These are phyloP conservation scores for Coriolopsis trogii DNA, from an alignment of 1,284 basidiomycete species.

Conservation along the genomic window DNA sequence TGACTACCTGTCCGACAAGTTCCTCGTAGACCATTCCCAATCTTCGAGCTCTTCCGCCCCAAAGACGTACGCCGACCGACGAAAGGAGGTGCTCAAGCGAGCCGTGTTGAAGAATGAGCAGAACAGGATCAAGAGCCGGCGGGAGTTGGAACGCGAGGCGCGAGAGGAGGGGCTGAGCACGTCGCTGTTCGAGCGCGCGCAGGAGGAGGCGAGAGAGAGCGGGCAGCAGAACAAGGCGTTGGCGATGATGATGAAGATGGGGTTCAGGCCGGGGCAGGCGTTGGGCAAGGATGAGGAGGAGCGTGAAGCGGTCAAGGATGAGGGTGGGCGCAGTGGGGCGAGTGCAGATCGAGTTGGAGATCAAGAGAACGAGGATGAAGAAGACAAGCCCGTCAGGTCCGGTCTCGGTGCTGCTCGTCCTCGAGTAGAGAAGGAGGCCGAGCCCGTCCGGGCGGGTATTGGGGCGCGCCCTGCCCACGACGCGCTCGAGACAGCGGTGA, in stretches of 20 bases:
- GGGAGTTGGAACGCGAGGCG: constrained; percentile 73
- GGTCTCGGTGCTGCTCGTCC: too few relatives aligned
- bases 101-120: constrained; percentile 65
- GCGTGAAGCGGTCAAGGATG: background rate
- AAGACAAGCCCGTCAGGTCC: background rate
- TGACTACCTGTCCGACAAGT: constrained; percentile 86
- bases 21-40: constrained; percentile 51
- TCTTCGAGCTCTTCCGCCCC: constrained; percentile 37
- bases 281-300: constrained; percentile 50
- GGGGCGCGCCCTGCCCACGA: constrained; percentile 12
- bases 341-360: constrained; percentile 72
- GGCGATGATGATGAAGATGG: constrained; percentile 89
- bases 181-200: constrained; percentile 76
- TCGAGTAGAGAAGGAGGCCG: constrained; percentile 14
- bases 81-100: constrained; percentile 62
- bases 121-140: constrained; percentile 62
- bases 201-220: constrained; percentile 56
- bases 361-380: constrained; percentile 27
- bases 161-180: constrained; percentile 75
- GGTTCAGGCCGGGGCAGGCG: constrained; percentile 79
- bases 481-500: constrained; percentile 7
- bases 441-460: constrained; percentile 18
- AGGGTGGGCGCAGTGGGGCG: constrained; percentile 75
- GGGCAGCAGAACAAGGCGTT: constrained; percentile 67
- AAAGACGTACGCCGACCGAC: constrained; percentile 68